Evolutionary conservation across 176 grass and related monocot genomes (phyloP).

Genomic region (Bonia amplexicaulis): DNA sequence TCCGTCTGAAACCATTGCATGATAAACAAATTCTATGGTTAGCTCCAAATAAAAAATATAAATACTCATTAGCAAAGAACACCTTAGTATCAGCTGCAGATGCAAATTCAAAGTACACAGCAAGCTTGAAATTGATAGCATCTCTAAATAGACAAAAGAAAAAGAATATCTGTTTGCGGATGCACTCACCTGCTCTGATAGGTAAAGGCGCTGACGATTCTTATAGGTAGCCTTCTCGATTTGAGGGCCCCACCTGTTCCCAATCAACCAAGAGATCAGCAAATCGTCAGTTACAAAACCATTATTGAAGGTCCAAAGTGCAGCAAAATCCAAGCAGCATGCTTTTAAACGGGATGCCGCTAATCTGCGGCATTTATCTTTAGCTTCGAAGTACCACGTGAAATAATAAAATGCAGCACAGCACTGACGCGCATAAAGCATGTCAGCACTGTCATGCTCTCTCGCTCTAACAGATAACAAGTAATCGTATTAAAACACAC

Average conservation of each 20-base stretch:
- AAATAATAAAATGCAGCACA: not conserved
- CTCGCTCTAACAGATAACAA: not conserved
- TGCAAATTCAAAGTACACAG: not conserved
- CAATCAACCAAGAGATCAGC: constrained; percentile 23
- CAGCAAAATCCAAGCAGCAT: not conserved
- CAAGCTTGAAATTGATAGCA: not conserved
- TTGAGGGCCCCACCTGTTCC: constrained; percentile 75
- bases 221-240: constrained; percentile 71
- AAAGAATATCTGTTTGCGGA: not conserved
- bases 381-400: not conserved
- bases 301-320: not conserved
- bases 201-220: constrained; percentile 73
- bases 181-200: constrained; percentile 71
- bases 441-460: not conserved
- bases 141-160: not conserved
- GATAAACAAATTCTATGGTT: constrained; percentile 16
- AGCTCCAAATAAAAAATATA: not conserved
- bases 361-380: not conserved
- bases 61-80: not conserved
- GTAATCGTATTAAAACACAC: not conserved
- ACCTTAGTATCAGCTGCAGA: not conserved
- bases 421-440: not conserved
- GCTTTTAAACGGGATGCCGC: not conserved
- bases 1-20: constrained; percentile 64
- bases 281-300: constrained; percentile 16